Conservation (phyloP, 108 stramenopile genomes). For the Schizochytrium sp. region DNA sequence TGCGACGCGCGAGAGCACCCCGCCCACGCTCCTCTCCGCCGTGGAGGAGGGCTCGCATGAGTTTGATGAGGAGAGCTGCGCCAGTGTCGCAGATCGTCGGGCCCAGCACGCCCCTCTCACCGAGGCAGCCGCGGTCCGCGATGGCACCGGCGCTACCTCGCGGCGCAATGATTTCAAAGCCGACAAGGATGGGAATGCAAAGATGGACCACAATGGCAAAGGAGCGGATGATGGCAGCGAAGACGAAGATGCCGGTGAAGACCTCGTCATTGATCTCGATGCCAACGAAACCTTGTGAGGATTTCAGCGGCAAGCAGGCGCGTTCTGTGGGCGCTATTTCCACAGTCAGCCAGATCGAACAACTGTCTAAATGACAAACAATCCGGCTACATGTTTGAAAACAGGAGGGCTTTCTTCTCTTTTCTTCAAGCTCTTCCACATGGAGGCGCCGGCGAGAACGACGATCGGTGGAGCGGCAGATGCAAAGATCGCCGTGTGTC, state of each 20-base stretch:
- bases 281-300: background rate
- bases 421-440: no score
- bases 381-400: no score
- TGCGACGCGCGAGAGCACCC: background rate
- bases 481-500: no score
- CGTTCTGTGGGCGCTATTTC: no score
- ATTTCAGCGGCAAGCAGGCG: no score
- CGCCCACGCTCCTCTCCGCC: background rate
- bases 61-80: background rate
- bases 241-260: background rate
- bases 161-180: no score
- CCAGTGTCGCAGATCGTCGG: background rate
- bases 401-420: no score
- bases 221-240: background rate
- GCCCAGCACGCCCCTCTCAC: background rate
- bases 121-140: background rate
- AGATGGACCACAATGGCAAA: background rate
- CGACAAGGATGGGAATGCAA: no score
- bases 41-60: background rate
- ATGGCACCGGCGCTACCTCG: background rate
- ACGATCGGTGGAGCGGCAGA: no score
- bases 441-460: no score
- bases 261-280: background rate
- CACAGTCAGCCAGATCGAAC: no score
- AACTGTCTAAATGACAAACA: no score